These are phyloP conservation scores for barrel medic (Medicago truncatula) DNA, from an alignment of 306 rosid species.

Conservation along the genomic window DNA sequence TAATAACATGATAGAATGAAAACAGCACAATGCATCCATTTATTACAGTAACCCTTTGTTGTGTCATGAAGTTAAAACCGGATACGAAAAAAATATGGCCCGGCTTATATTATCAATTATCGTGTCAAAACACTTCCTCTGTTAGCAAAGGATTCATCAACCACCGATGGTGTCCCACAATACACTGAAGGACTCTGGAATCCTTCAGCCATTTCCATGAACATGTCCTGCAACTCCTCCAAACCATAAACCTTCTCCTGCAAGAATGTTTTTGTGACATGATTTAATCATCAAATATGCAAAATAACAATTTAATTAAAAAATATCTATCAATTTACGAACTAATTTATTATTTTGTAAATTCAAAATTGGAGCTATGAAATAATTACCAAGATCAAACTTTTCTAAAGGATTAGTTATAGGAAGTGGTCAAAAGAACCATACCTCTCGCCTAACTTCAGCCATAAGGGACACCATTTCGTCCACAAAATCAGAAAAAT, in stretches of 20 bases:
- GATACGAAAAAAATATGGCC: background rate
- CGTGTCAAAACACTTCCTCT: slow-evolving; percentile 53
- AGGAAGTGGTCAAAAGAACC: background rate
- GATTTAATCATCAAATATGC: too few species aligned
- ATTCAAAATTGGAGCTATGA: too few species aligned
- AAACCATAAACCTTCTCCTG: slow-evolving; percentile 57
- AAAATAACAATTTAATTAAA: too few species aligned
- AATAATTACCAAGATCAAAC: too few species aligned
- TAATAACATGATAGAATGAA: too few species aligned
- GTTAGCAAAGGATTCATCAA: slow-evolving; percentile 48
- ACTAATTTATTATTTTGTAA: too few species aligned
- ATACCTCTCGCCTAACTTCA: slow-evolving; percentile 73
- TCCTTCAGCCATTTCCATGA: slow-evolving; percentile 72
- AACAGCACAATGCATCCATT: too few species aligned
- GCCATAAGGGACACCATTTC: slow-evolving; percentile 81
- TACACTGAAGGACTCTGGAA: slow-evolving; percentile 49
- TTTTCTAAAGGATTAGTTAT: too few species aligned
- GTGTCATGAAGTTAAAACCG: background rate
- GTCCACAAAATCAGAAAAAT: slow-evolving; percentile 66
- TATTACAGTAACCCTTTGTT: too few species aligned
- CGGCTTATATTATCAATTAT: slow-evolving; percentile 7
- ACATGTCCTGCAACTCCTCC: slow-evolving; percentile 70
- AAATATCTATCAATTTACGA: too few species aligned
- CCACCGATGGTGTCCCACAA: slow-evolving; percentile 36
- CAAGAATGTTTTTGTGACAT: background rate